These are phyloP conservation scores for Pezicula radicicola DNA, from an alignment of 2,329 filamentous ascomycete species.

Conservation along the genomic window DNA sequence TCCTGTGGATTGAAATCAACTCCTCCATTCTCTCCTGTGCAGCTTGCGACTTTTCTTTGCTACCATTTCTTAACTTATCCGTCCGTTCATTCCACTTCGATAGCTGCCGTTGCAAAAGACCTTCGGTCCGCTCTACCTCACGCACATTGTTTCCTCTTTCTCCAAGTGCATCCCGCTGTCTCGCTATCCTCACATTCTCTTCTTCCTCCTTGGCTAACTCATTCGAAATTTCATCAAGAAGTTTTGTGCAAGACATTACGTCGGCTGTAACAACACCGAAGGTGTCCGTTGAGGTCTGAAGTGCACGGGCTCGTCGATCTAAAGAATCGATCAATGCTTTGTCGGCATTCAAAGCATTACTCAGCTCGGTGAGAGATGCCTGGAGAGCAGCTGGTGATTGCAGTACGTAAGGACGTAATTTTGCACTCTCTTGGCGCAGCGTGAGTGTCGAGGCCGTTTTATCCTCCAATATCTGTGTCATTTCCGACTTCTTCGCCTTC, in stretches of 20 bases:
- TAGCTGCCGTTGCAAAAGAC: slow-evolving; percentile 78
- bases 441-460: slow-evolving; percentile 67
- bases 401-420: slow-evolving; percentile 86
- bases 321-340: slow-evolving; percentile 83
- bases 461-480: slow-evolving; percentile 70
- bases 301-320: slow-evolving; percentile 80
- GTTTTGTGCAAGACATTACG: slow-evolving; percentile 81
- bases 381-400: slow-evolving; percentile 85
- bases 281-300: slow-evolving; percentile 89
- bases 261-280: slow-evolving; percentile 83
- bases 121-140: slow-evolving; percentile 87
- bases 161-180: slow-evolving; percentile 81
- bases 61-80: slow-evolving; percentile 76
- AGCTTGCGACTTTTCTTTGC: slow-evolving; percentile 74
- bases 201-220: slow-evolving; percentile 91
- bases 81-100: slow-evolving; percentile 84
- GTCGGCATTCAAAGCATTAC: slow-evolving; percentile 72
- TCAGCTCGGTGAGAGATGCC: slow-evolving; percentile 76
- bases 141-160: slow-evolving; percentile 86
- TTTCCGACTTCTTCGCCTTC: slow-evolving; percentile 73
- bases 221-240: slow-evolving; percentile 81
- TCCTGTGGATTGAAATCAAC: slow-evolving; percentile 73
- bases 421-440: slow-evolving; percentile 80
- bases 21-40: slow-evolving; percentile 91
- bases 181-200: slow-evolving; percentile 73